Conservation (phyloP, 2,329 filamentous ascomycete species). For the Dactylonectria macrodidyma region DNA sequence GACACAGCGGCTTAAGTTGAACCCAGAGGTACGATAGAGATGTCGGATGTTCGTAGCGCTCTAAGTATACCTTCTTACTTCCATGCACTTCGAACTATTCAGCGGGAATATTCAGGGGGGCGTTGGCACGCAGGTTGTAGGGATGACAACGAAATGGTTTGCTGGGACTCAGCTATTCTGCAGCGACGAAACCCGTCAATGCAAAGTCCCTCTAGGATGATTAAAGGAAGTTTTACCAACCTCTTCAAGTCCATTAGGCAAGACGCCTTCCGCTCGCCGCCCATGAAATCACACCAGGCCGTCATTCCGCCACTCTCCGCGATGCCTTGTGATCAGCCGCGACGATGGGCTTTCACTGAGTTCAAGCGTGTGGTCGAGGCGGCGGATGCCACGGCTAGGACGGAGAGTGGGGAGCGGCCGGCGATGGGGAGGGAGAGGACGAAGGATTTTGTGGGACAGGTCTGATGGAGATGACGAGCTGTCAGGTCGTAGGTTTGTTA, state of each 20-base stretch:
- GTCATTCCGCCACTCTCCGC: background rate
- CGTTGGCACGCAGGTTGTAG: background rate
- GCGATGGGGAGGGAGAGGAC: background rate
- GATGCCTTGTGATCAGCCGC: background rate
- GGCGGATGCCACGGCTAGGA: background rate
- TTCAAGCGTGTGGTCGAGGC: conserved; percentile 2
- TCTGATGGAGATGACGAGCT: background rate
- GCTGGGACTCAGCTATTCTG: background rate
- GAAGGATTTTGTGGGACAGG: background rate
- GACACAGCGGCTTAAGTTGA: no score
- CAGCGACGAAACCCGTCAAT: background rate
- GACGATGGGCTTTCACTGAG: background rate
- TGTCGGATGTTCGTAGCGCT: background rate
- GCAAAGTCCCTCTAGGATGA: no score
- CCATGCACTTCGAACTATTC: background rate
- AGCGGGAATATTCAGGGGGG: background rate
- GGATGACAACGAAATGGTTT: background rate
- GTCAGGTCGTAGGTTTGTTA: background rate
- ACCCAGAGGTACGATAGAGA: background rate
- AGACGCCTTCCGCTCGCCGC: background rate
- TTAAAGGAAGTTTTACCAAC: background rate
- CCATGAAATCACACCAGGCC: no score
- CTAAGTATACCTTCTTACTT: background rate
- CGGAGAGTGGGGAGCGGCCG: background rate
- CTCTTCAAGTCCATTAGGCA: background rate